phyloP scores from a whole-genome alignment of 2,329 filamentous ascomycete species.

The Hymenoscyphus fraxineus region DNA sequence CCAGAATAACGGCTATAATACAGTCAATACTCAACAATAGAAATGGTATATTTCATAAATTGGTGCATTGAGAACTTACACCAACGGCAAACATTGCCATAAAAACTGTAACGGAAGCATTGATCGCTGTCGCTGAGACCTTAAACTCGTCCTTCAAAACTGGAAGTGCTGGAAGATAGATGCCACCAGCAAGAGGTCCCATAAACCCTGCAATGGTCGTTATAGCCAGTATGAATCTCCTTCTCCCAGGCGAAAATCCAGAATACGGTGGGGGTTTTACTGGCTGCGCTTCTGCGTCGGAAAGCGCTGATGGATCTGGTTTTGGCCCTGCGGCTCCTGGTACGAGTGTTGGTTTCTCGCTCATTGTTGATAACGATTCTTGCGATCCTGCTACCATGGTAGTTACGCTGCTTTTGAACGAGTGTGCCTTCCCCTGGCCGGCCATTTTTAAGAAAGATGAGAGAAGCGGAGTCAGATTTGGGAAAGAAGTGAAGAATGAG shows the following conservation, averaged over 20 bases:
- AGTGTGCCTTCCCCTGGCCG: not conserved
- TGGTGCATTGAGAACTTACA: not conserved
- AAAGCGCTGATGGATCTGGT: not conserved
- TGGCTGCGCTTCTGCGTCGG: constrained; percentile 4
- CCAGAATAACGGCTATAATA: constrained; percentile 7
- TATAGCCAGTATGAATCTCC: constrained; percentile 7
- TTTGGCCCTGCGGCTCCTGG: not conserved
- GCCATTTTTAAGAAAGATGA: not conserved
- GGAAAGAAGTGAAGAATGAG: too few relatives aligned
- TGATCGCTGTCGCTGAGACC: constrained; percentile 7
- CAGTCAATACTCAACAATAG: not conserved
- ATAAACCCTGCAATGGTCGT: constrained; percentile 8
- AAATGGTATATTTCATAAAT: not conserved
- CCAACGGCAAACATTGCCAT: constrained; percentile 10
- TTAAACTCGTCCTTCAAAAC: constrained; percentile 7
- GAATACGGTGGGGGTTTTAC: constrained; percentile 8
- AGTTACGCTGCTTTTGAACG: not conserved
- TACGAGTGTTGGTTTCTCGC: not conserved
- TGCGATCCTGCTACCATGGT: not conserved
- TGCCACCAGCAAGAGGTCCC: constrained; percentile 3
- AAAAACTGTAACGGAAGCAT: constrained; percentile 9
- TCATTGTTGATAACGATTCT: not conserved
- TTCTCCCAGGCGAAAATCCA: constrained; percentile 7
- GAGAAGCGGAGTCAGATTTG: not conserved
- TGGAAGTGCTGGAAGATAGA: constrained; percentile 9